Base-by-base conservation (phyloP, 2,329 filamentous ascomycete species). In the Xylaria polymorpha region DNA sequence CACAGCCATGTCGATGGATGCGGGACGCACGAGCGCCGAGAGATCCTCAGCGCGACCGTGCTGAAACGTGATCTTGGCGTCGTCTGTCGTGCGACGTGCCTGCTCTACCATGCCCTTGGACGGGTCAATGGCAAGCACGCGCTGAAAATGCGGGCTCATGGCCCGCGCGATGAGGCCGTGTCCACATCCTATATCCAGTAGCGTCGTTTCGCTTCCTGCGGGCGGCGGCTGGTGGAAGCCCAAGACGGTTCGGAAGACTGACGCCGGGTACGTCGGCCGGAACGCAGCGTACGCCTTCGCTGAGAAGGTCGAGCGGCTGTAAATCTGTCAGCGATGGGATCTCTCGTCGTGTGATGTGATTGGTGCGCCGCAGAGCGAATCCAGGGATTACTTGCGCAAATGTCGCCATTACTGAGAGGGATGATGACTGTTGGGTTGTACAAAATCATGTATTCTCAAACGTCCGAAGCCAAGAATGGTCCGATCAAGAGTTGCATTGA, bases 101-200 rank as follows among this genome's bases (percentile, higher is more conserved):
- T 88, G 84, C 55, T 80, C 75, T 25, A 88, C 80, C 89, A 91
- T 91, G 68, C 82, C 83, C 0, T 81, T 73, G 18, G 87, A 89
- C 1, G 87, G 87, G 75, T 91, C 88, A 58, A 86, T 83, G 37
- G 84, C 89, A 32, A 87, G 75, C 25, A 86, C 82, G 22, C 77
- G 79, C 6, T 76, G 77, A 77, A 91, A 91, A 71, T 81, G 78
- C n/a, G 82, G 79, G 58, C 84, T 82, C 37, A 92, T 80, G 32
- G 83, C 82, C 8, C 87, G 85, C 7, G 87, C 81, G 25, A 89
- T 83, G 60, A 87, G 80, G 25, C 88, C 89, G 69, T 89, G 88
- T 3, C 89, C 89, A 72, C 87, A 89, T 58, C 90, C 89, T n/a
- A 91, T 80, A 75, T 91, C 90, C 9, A 91, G 76, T 22, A 84